Base-by-base conservation (phyloP, 441 rosid genomes). In the Croton laevigatus region DNA sequence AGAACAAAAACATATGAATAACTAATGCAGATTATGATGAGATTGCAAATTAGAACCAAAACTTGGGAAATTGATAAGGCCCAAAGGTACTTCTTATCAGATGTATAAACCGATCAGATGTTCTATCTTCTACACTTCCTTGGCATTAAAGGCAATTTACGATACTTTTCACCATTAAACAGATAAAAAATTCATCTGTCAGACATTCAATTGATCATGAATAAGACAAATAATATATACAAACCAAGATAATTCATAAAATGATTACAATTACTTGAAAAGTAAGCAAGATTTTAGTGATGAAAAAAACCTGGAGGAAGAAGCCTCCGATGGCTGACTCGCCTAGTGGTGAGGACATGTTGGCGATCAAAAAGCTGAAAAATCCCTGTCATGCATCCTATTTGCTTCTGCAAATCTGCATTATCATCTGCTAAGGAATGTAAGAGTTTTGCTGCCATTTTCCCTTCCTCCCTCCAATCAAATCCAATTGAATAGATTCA, bases 341-440 rank as follows among this genome's bases (percentile, higher is more conserved):
- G 90, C 79, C 89, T 81, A 34, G 82, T 75, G 32, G 85, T 69
- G 52, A 92, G 69, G 75, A 82, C 69, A 23, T 82, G 87, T 40
- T 84, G 88, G n/a, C 93, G 89, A 84, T 92, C 98, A 75, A 94
- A 91, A 63, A 94, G 74, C 81, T 94, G 99, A 66, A 89, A 85
- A 75, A 90, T 81, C 73, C 96, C 97, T 58, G 85, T 89, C 93
- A 94, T 89, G 84, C 99, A 94, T 73, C 99, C 99, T 20, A 92
- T 86, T 76, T 87, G 93, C 87, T 85, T 92, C 86, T 88, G 91
- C 80, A 94, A 81, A 78, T 90, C 97, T 42, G 93, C 85, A 76
- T 88, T 90, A 22, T 94, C 97, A 81, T 91, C 99, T 70, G 97
- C 90, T 69, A 94, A 80, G 20, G 93, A 82, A 79, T 92, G 90